phyloP scores from a whole-genome alignment of 495 filamentous ascomycete genomes.

The Annulohypoxylon bovei region DNA sequence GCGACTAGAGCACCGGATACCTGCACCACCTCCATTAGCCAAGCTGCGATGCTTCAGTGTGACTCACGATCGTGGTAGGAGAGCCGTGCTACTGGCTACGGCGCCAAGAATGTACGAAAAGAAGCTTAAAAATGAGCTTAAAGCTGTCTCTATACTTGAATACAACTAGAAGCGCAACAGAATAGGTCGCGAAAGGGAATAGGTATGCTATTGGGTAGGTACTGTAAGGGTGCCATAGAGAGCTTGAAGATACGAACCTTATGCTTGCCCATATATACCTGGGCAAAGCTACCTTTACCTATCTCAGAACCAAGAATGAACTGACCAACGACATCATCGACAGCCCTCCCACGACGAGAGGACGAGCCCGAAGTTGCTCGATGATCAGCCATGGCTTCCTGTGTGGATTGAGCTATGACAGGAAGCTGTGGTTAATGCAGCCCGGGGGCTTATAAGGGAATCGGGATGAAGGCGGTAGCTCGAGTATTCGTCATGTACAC shows the following conservation, averaged over 20 bases:
- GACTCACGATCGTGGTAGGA: constrained; percentile 9
- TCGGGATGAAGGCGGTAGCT: constrained; percentile 52
- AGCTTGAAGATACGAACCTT: constrained; percentile 67
- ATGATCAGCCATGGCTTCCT: constrained; percentile 59
- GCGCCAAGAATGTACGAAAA: background rate
- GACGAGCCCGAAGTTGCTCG: constrained; percentile 47
- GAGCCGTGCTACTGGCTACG: constrained; percentile 4
- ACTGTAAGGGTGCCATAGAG: constrained; percentile 3
- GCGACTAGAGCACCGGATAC: constrained; percentile 77
- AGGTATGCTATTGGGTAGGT: constrained; percentile 2
- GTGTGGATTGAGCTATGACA: constrained; percentile 54
- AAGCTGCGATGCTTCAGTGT: constrained; percentile 9
- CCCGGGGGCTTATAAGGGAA: constrained; percentile 58
- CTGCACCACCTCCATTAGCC: constrained; percentile 59
- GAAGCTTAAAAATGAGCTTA: background rate
- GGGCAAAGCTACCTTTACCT: constrained; percentile 94
- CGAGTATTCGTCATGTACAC: constrained; percentile 61
- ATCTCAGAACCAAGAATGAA: constrained; percentile 86
- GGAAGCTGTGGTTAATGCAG: constrained; percentile 52
- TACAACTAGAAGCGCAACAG: background rate
- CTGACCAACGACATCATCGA: constrained; percentile 75
- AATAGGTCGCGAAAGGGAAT: constrained; percentile 13
- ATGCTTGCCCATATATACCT: constrained; percentile 87
- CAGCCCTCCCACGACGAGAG: constrained; percentile 51
- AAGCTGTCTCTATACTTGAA: background rate